phyloP scores from a whole-genome alignment of 2,329 filamentous ascomycete genomes.

The Neoascochyta sp. region DNA sequence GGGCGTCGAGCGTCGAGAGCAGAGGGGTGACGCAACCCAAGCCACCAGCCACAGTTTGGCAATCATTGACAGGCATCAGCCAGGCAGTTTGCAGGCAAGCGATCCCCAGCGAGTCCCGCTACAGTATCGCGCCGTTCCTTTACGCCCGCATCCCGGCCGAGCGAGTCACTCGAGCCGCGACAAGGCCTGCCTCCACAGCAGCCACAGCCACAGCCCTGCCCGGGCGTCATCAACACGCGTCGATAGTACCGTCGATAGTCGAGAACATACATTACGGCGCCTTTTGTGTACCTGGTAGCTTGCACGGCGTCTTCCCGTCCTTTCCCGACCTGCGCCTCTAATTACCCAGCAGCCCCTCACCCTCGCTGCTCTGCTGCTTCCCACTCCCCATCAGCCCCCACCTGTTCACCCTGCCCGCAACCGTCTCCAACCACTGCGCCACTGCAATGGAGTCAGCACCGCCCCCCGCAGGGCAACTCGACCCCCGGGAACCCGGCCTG shows the following conservation, averaged over 20 bases:
- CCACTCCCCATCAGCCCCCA: too few relatives aligned
- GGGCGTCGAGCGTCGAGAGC: too few relatives aligned
- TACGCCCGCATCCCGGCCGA: conserved; percentile 7
- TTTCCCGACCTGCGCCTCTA: too few relatives aligned
- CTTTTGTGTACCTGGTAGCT: conserved; percentile 1
- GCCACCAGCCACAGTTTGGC: conserved; percentile 21
- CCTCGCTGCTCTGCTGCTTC: too few relatives aligned
- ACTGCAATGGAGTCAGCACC: too few relatives aligned
- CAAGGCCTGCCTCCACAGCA: conserved; percentile 25
- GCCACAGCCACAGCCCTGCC: conserved; percentile 25
- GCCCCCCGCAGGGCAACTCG: too few relatives aligned
- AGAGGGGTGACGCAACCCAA: conserved; percentile 15
- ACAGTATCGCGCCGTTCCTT: conserved; percentile 8
- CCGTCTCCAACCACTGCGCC: too few relatives aligned
- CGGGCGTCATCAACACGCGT: conserved; percentile 31
- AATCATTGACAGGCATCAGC: conserved; percentile 15
- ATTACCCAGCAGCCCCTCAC: too few relatives aligned
- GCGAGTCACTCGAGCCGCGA: conserved; percentile 14
- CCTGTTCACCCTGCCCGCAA: too few relatives aligned
- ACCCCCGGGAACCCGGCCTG: too few relatives aligned
- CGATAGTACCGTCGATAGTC: conserved; percentile 11
- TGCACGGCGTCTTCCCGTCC: too few relatives aligned
- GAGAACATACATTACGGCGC: conserved; percentile 2
- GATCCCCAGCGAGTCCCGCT: conserved; percentile 5
- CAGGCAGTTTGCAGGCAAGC: too few relatives aligned